Evolutionary conservation across 2,329 filamentous ascomycete genomes (phyloP).

Genomic region (Ploettnerulaceae sp.): DNA sequence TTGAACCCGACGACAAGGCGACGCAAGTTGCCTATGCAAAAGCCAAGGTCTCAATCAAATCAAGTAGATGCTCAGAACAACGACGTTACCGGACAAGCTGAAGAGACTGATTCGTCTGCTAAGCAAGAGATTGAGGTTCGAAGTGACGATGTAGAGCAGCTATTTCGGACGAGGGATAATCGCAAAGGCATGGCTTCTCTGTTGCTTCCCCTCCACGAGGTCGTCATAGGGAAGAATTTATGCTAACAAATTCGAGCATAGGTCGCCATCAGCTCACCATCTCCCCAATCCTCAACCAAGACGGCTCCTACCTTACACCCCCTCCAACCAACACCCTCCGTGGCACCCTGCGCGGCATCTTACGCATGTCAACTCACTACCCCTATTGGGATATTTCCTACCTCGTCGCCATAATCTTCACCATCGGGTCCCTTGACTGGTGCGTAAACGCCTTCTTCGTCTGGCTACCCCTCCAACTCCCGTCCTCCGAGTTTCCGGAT

Average conservation of each 20-base stretch:
- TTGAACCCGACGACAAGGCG: slow-evolving; percentile 44
- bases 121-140: slow-evolving; percentile 20
- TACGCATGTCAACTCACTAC: slow-evolving; percentile 45
- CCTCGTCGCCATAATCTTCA: slow-evolving; percentile 50
- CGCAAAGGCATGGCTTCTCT: slow-evolving; percentile 37
- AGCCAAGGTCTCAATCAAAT: background rate
- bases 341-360: slow-evolving; percentile 34
- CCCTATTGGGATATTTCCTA: slow-evolving; percentile 55
- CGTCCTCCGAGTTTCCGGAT: slow-evolving; percentile 47
- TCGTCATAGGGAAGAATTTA: background rate
- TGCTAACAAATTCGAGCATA: slow-evolving; percentile 7
- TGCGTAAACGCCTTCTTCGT: slow-evolving; percentile 59
- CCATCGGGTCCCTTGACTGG: slow-evolving; percentile 49
- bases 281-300: slow-evolving; percentile 20
- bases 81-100: background rate
- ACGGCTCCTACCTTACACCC: slow-evolving; percentile 27
- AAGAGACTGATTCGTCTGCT: background rate
- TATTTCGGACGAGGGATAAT: slow-evolving; percentile 44
- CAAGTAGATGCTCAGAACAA: background rate
- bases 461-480: slow-evolving; percentile 53
- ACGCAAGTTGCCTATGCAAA: slow-evolving; percentile 10
- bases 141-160: slow-evolving; percentile 29
- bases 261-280: slow-evolving; percentile 39
- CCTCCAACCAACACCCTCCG: slow-evolving; percentile 32
- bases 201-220: background rate